Percentiles rank a stretch among this genome's conserved stretches.
phyloP scores from a whole-genome alignment of 176 grass and related monocot species.

The Aegilops longissima region DNA sequence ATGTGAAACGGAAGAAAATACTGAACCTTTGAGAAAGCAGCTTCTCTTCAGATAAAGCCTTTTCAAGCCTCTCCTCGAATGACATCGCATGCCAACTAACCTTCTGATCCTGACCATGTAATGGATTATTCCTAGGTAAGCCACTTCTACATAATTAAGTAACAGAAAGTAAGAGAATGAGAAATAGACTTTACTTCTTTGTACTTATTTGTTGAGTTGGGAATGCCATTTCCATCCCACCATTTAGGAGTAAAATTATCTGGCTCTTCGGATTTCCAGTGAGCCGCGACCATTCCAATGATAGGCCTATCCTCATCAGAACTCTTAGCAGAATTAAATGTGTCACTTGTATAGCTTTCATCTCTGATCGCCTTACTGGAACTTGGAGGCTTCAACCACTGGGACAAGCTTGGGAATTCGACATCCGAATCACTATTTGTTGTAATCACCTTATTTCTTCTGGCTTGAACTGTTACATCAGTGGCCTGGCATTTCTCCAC shows the following conservation, averaged over 20 bases:
- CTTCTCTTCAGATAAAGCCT: constrained; percentile 89
- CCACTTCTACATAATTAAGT: not conserved
- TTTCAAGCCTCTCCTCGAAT: constrained; percentile 95
- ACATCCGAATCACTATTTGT: constrained; percentile 40
- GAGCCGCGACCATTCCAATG: constrained; percentile 87
- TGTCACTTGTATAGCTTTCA: constrained; percentile 39
- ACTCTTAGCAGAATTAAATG: constrained; percentile 57
- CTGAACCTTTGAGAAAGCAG: constrained; percentile 65
- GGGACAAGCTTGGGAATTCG: constrained; percentile 57
- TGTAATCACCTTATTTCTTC: constrained; percentile 36
- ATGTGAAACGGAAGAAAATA: constrained; percentile 4
- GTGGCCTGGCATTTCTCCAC: constrained; percentile 20
- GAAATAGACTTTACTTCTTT: constrained; percentile 73
- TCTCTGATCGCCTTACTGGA: constrained; percentile 32
- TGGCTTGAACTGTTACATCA: constrained; percentile 28
- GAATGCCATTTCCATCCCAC: constrained; percentile 96
- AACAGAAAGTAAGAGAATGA: constrained; percentile 25
- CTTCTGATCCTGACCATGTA: constrained; percentile 72
- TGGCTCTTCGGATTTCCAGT: constrained; percentile 72
- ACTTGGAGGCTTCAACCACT: constrained; percentile 82
- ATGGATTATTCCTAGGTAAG: constrained; percentile 24
- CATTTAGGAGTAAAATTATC: constrained; percentile 39
- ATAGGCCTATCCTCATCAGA: constrained; percentile 75
- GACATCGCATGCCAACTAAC: constrained; percentile 82
- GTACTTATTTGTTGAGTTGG: constrained; percentile 97